These are phyloP conservation scores for Rhizopogon rudus DNA, from an alignment of 768 basidiomycete genomes.

Conservation along the genomic window DNA sequence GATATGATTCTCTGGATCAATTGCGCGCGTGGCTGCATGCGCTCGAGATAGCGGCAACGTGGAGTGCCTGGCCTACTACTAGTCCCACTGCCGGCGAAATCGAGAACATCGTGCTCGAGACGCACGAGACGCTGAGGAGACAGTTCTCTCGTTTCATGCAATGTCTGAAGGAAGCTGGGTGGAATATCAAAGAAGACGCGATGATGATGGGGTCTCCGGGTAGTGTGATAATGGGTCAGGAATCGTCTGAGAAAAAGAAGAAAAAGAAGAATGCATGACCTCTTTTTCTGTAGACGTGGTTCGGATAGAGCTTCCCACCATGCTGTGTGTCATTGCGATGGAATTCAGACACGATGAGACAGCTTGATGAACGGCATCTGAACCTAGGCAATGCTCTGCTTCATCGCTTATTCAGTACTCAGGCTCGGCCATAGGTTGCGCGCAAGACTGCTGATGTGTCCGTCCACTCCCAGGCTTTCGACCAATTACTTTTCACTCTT, in stretches of 20 bases:
- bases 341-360: no score
- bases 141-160: slow-evolving; percentile 14
- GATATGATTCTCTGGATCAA: slow-evolving; percentile 42
- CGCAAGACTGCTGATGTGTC: no score
- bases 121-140: slow-evolving; percentile 8
- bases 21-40: slow-evolving; percentile 49
- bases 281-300: neutral
- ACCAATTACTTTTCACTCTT: no score
- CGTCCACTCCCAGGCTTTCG: no score
- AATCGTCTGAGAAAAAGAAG: neutral
- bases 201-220: slow-evolving; percentile 25
- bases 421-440: no score
- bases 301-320: no score
- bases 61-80: neutral
- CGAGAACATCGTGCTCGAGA: slow-evolving; percentile 7
- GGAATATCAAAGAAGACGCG: slow-evolving; percentile 31
- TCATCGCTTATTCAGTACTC: no score
- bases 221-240: slow-evolving; percentile 14
- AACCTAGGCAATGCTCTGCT: no score
- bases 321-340: no score
- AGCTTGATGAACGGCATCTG: no score
- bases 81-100: neutral
- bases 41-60: slow-evolving; percentile 12
- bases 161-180: slow-evolving; percentile 24
- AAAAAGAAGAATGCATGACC: neutral